Evolutionary conservation across 2,329 filamentous ascomycete species (phyloP).

Genomic region (Claviceps sp.): DNA sequence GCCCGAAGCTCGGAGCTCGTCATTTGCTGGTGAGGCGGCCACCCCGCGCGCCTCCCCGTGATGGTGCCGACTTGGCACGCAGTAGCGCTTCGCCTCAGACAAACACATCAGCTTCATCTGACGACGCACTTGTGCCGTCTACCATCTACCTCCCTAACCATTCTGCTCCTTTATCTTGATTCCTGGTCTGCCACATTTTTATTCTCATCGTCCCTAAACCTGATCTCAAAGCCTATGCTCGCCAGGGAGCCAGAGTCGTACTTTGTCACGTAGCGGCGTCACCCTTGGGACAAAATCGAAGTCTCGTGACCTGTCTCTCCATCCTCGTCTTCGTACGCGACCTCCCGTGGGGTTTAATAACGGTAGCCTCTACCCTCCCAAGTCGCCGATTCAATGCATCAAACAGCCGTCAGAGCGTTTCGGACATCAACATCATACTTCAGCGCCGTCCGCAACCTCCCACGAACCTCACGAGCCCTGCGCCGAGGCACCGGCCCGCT

Average conservation of each 20-base stretch:
- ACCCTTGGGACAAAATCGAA: neutral
- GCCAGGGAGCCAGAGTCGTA: neutral
- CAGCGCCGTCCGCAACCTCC: conserved; percentile 44
- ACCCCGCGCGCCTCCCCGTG: too few relatives aligned
- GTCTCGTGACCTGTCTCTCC: neutral
- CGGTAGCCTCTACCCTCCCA: neutral
- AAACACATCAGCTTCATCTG: too few relatives aligned
- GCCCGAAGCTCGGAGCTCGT: too few relatives aligned
- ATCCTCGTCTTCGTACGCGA: neutral
- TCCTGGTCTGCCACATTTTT: neutral
- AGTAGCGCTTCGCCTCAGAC: too few relatives aligned
- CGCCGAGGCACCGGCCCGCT: conserved; percentile 14
- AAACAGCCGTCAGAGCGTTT: conserved; percentile 53
- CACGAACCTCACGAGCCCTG: conserved; percentile 11
- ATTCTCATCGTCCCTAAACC: neutral
- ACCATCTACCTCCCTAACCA: too few relatives aligned
- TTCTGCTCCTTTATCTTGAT: neutral
- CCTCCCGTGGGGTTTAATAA: neutral
- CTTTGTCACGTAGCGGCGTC: neutral
- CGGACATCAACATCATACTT: conserved; percentile 56
- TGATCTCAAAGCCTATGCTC: neutral
- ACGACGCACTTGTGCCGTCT: too few relatives aligned
- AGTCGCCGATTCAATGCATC: conserved; percentile 48
- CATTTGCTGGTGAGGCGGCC: too few relatives aligned
- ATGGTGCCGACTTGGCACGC: too few relatives aligned